Conservation (phyloP, 345 rosid species). For the Eucalyptus cloeziana region DNA sequence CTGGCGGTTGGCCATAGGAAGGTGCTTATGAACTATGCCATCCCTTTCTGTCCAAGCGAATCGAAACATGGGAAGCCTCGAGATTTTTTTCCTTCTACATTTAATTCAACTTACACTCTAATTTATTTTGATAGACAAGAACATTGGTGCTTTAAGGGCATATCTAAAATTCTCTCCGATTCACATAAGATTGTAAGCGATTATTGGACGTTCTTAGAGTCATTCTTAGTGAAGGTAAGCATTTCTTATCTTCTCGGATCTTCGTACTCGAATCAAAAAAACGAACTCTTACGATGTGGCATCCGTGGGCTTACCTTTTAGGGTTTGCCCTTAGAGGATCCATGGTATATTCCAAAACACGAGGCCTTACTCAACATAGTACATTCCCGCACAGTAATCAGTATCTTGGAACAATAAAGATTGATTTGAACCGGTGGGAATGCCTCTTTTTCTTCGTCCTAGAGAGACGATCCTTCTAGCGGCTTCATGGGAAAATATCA, state of each 20-base stretch:
- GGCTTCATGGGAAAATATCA: background rate
- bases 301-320: background rate
- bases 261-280: background rate
- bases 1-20: background rate
- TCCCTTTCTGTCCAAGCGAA: background rate
- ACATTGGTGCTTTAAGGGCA: background rate
- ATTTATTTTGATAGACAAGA: background rate
- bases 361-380: background rate
- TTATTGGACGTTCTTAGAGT: background rate
- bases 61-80: background rate
- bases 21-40: background rate
- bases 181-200: background rate
- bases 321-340: background rate
- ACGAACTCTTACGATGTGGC: background rate
- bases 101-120: background rate
- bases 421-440: background rate
- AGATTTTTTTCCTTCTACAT: background rate
- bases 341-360: background rate
- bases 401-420: background rate
- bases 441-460: background rate
- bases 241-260: background rate
- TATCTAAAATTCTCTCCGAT: background rate
- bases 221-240: background rate
- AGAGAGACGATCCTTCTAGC: background rate
- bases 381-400: background rate